phyloP scores from a whole-genome alignment of 2,329 filamentous ascomycete genomes.

The Neofusicoccum sp. region DNA sequence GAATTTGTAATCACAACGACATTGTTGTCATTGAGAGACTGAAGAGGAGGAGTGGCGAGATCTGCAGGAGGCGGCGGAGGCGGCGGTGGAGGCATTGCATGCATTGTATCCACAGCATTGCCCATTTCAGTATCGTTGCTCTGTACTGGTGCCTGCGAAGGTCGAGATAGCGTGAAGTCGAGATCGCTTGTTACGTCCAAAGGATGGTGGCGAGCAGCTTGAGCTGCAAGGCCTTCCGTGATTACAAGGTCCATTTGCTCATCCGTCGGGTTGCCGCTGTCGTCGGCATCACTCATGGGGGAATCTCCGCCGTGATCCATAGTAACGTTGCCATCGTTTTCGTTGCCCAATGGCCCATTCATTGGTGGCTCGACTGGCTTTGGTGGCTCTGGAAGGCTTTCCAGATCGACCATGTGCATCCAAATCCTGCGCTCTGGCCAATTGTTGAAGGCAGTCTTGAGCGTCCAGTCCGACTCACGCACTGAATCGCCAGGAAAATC shows the following conservation, averaged over 20 bases:
- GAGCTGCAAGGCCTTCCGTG: constrained; percentile 12
- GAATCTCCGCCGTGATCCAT: constrained; percentile 33
- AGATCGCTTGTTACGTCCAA: background rate
- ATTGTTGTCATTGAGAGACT: background rate
- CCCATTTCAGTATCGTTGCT: constrained; percentile 13
- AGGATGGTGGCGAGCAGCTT: constrained; percentile 14
- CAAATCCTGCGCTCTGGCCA: constrained; percentile 29
- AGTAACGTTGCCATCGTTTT: background rate
- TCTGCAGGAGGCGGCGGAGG: constrained; percentile 32
- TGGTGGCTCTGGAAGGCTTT: constrained; percentile 34
- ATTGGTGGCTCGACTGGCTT: constrained; percentile 21
- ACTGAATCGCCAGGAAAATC: constrained; percentile 32
- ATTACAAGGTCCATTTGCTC: constrained; percentile 16
- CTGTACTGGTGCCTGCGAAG: background rate
- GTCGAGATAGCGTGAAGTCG: background rate
- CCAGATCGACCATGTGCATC: constrained; percentile 36
- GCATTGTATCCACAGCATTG: background rate
- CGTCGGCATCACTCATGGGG: constrained; percentile 43
- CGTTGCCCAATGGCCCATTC: background rate
- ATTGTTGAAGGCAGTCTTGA: constrained; percentile 21
- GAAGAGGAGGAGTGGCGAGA: constrained; percentile 17
- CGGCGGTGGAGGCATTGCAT: constrained; percentile 23
- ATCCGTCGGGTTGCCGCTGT: constrained; percentile 22
- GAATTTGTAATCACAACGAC: background rate
- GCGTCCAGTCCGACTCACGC: constrained; percentile 23